Percentiles rank a stretch among this genome's conserved stretches.
These are phyloP conservation scores for Discostella stelligeroides DNA, from an alignment of 108 stramenopile genomes.

Conservation along the genomic window DNA sequence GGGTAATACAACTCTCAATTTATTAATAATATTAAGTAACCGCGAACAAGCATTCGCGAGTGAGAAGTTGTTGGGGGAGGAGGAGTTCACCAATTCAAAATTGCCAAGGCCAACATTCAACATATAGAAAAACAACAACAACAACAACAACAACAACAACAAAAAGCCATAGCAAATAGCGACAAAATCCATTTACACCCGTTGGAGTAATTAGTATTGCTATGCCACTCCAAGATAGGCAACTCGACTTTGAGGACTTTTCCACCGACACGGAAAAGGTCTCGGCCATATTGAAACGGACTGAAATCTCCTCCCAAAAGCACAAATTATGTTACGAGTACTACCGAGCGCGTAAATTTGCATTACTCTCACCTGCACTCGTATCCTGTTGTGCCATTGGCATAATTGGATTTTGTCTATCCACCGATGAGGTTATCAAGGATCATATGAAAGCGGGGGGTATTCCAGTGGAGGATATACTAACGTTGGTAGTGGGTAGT, in stretches of 20 bases:
- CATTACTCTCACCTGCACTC: conserved; percentile 4
- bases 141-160: too few relatives aligned
- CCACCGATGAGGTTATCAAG: conserved; percentile 40
- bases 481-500: conserved; percentile 26
- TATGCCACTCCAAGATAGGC: conserved; percentile 37
- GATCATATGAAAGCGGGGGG: conserved; percentile 37
- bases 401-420: conserved; percentile 35
- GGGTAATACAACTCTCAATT: too few relatives aligned
- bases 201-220: neutral
- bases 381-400: conserved; percentile 23
- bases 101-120: too few relatives aligned
- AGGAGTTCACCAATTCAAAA: too few relatives aligned
- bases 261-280: conserved; percentile 45
- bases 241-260: conserved; percentile 49
- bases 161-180: too few relatives aligned
- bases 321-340: conserved; percentile 39
- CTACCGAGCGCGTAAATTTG: conserved; percentile 35
- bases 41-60: too few relatives aligned
- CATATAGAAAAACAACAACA: too few relatives aligned
- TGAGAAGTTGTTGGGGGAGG: too few relatives aligned
- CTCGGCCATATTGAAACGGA: conserved; percentile 40
- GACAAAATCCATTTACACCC: too few relatives aligned
- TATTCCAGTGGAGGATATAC: conserved; percentile 26
- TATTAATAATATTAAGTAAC: too few relatives aligned
- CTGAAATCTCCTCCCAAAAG: conserved; percentile 31